Evolutionary conservation across 169 alveolate species (phyloP).

Genomic region (Plasmodium blacklocki): DNA sequence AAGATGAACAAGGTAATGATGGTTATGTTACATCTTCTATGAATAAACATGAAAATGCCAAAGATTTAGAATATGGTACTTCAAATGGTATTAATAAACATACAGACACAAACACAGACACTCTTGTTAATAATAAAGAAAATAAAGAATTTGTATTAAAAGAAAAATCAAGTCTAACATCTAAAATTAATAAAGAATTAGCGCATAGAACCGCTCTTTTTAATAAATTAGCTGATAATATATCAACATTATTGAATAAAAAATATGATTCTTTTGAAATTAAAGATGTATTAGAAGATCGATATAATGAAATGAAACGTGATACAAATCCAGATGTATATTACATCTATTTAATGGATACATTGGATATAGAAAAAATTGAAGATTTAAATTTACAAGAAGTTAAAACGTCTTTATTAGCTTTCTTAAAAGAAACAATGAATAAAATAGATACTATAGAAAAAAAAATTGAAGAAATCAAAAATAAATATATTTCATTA

Average conservation of each 20-base stretch:
- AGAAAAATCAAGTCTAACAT: not conserved
- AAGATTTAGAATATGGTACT: not conserved
- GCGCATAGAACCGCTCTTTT: slow-evolving; percentile 9
- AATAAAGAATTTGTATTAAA: not conserved
- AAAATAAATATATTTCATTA: slow-evolving; percentile 6
- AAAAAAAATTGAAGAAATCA: not conserved
- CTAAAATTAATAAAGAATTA: slow-evolving; percentile 6
- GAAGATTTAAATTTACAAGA: not conserved
- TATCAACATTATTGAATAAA: not conserved
- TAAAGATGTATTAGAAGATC: slow-evolving; percentile 33
- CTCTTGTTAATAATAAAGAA: slow-evolving; percentile 12
- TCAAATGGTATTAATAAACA: not conserved
- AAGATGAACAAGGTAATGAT: not conserved
- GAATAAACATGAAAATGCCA: not conserved
- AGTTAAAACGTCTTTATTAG: not conserved
- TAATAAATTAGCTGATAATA: slow-evolving; percentile 8
- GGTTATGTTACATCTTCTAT: not conserved
- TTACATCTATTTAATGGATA: slow-evolving; percentile 1
- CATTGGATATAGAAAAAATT: not conserved
- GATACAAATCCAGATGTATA: slow-evolving; percentile 11
- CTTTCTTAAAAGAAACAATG: slow-evolving; percentile 1
- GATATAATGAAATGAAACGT: slow-evolving; percentile 38
- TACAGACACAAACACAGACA: too few relatives aligned
- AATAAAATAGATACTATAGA: slow-evolving; percentile 1
- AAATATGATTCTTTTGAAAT: slow-evolving; percentile 17